Evolutionary conservation across 768 basidiomycete species (phyloP).

Genomic region (Termitomyces sp.): DNA sequence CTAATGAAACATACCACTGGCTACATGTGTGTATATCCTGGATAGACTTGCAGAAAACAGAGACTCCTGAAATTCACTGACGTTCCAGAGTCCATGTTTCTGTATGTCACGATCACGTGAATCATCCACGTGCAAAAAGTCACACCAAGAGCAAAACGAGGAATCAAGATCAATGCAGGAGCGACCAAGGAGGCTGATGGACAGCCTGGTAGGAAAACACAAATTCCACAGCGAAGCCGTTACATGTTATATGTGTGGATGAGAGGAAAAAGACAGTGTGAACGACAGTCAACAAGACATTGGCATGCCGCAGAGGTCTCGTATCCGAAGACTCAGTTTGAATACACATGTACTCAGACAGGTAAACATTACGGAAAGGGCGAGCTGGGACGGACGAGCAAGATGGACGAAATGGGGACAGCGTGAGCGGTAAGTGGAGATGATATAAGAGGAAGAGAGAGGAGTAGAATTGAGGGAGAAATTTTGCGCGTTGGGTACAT

Average conservation of each 20-base stretch:
- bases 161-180: conserved; percentile 12
- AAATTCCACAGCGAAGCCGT: neutral
- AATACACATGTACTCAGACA: conserved; percentile 11
- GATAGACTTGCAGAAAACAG: too few relatives aligned
- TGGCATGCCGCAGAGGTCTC: conserved; percentile 2
- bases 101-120: conserved; percentile 25
- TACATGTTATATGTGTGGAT: neutral
- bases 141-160: conserved; percentile 13
- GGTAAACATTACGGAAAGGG: conserved; percentile 13
- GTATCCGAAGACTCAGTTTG: conserved; percentile 10
- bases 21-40: neutral
- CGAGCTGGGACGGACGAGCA: neutral
- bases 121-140: conserved; percentile 19
- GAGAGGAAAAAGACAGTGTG: neutral
- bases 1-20: neutral
- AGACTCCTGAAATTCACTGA: too few relatives aligned
- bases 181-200: conserved; percentile 12
- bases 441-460: conserved; percentile 17
- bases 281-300: conserved; percentile 2
- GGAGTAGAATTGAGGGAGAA: conserved; percentile 4
- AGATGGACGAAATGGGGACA: neutral
- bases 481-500: conserved; percentile 13
- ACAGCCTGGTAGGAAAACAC: conserved; percentile 2
- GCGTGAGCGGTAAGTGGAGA: neutral
- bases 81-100: neutral